Evolutionary conservation across 768 basidiomycete genomes (phyloP).

Genomic region (Inosperma sp.): DNA sequence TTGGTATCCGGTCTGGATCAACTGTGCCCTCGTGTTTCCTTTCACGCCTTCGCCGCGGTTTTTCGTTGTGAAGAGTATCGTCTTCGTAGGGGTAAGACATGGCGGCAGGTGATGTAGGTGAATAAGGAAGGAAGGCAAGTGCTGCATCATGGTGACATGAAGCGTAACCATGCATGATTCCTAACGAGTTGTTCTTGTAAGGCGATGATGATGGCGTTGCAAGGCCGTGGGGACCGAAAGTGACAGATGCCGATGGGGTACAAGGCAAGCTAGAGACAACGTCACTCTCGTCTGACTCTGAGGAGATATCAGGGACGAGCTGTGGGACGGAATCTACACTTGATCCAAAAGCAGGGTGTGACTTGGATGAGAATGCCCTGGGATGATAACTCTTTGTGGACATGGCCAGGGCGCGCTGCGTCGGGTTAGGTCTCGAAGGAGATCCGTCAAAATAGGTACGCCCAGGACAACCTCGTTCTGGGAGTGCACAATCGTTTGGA

Average conservation of each 20-base stretch:
- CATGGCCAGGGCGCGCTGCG: slow-evolving; percentile 25
- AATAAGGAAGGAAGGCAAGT: slow-evolving; percentile 37
- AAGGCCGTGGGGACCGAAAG: slow-evolving; percentile 25
- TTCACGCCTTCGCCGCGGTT: slow-evolving; percentile 27
- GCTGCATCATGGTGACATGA: slow-evolving; percentile 17
- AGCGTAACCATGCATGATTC: slow-evolving; percentile 14
- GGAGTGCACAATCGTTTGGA: slow-evolving; percentile 70
- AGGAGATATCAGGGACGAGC: slow-evolving; percentile 58
- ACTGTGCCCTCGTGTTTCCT: slow-evolving; percentile 33
- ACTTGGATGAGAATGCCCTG: not conserved
- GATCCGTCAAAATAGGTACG: slow-evolving; percentile 56
- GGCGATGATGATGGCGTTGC: slow-evolving; percentile 17
- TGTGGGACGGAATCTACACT: slow-evolving; percentile 36
- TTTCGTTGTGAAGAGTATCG: slow-evolving; percentile 7
- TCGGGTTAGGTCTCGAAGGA: slow-evolving; percentile 13
- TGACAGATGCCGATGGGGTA: slow-evolving; percentile 21
- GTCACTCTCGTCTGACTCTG: slow-evolving; percentile 64
- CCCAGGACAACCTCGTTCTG: slow-evolving; percentile 73
- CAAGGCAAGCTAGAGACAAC: slow-evolving; percentile 37
- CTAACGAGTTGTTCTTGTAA: slow-evolving; percentile 5
- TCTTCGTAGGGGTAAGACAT: not conserved
- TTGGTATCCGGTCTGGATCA: slow-evolving; percentile 40
- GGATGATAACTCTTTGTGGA: slow-evolving; percentile 11
- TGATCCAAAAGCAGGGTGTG: slow-evolving; percentile 10
- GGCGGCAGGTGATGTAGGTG: slow-evolving; percentile 25